Conservation (phyloP, 1,284 basidiomycete genomes). For the Moesziomyces aphidis region DNA sequence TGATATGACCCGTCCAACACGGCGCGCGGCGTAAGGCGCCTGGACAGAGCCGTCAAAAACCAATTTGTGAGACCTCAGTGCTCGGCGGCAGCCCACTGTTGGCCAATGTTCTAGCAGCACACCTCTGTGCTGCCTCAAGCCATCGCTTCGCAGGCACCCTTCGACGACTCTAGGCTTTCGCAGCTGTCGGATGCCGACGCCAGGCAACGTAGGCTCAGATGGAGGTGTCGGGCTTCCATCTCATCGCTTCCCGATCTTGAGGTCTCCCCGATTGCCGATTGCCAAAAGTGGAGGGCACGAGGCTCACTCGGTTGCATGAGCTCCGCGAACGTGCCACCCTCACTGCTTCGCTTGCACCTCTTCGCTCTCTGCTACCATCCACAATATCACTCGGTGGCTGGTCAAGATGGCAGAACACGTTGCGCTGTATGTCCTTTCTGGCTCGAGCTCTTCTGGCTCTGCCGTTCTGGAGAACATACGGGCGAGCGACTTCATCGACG, state of each 20-base stretch:
- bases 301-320: slow-evolving; percentile 6
- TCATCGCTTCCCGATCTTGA: slow-evolving; percentile 12
- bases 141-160: background rate
- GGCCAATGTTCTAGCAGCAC: slow-evolving; percentile 23
- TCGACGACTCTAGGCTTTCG: background rate
- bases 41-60: background rate
- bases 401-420: slow-evolving; percentile 35
- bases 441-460: slow-evolving; percentile 15
- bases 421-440: slow-evolving; percentile 45
- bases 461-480: slow-evolving; percentile 45
- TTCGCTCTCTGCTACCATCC: too few species aligned
- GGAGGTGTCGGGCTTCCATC: background rate
- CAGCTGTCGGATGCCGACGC: background rate
- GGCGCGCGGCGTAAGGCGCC: slow-evolving; percentile 19
- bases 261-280: background rate
- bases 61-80: too few species aligned
- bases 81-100: slow-evolving; percentile 11
- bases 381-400: background rate
- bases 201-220: too few species aligned
- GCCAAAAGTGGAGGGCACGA: slow-evolving; percentile 21
- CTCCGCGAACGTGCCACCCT: slow-evolving; percentile 12
- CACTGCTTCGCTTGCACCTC: too few species aligned
- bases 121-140: background rate
- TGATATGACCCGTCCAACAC: slow-evolving; percentile 48
- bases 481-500: slow-evolving; percentile 53